Percentiles rank a stretch among this genome's conserved stretches.
phyloP scores from a whole-genome alignment of 805 yeast species.

The Ogataea chonburiensis region DNA sequence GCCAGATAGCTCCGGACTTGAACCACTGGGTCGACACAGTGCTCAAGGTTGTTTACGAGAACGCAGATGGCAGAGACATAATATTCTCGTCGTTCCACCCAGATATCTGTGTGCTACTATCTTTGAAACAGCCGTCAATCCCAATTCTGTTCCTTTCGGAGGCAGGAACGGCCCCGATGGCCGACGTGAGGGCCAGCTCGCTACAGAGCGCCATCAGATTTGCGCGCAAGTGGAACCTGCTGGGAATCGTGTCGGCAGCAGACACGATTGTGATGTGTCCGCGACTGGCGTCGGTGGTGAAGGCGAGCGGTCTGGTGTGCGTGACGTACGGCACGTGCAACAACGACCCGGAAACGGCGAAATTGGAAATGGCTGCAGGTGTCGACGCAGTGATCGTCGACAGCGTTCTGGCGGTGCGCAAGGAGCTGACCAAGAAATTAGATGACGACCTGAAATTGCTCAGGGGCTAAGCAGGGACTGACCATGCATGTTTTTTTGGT shows the following conservation, averaged over 20 bases:
- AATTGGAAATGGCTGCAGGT: constrained; percentile 86
- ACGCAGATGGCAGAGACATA: constrained; percentile 77
- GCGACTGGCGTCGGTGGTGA: constrained; percentile 84
- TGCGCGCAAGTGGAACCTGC: constrained; percentile 84
- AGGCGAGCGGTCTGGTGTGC: constrained; percentile 86
- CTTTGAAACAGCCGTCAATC: constrained; percentile 89
- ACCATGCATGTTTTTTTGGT: constrained; percentile 4
- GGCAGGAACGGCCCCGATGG: constrained; percentile 81
- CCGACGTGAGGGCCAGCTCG: constrained; percentile 84
- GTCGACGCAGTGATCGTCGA: constrained; percentile 99
- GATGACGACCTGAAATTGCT: constrained; percentile 13
- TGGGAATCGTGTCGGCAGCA: constrained; percentile 91
- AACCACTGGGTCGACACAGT: constrained; percentile 89
- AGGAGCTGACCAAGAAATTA: constrained; percentile 52
- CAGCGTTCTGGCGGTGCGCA: constrained; percentile 88
- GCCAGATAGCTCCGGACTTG: constrained; percentile 76
- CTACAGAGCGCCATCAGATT: constrained; percentile 89
- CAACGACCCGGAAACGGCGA: constrained; percentile 80
- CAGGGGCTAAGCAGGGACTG: constrained; percentile 6
- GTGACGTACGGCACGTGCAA: constrained; percentile 87
- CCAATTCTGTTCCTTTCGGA: constrained; percentile 91
- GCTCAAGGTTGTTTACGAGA: constrained; percentile 72
- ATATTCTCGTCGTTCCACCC: constrained; percentile 94
- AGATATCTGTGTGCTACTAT: constrained; percentile 79
- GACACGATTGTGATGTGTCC: constrained; percentile 87